These are phyloP conservation scores for Dactylellina haptotyla DNA, from an alignment of 2,329 filamentous ascomycete genomes.

Conservation along the genomic window DNA sequence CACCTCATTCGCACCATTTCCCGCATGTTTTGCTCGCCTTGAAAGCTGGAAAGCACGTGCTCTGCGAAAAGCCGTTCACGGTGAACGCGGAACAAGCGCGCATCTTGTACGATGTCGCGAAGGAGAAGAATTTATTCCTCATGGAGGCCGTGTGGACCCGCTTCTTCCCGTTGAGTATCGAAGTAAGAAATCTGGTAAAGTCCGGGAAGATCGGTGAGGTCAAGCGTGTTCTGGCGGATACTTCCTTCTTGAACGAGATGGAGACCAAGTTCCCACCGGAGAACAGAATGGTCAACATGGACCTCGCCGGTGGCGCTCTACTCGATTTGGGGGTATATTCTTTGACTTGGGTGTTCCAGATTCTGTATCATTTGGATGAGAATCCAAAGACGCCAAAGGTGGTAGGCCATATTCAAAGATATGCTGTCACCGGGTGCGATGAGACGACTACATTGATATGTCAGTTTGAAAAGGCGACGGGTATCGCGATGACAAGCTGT, in stretches of 20 bases:
- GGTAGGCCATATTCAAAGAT: constrained; percentile 75
- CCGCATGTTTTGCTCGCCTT: constrained; percentile 88
- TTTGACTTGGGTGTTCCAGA: constrained; percentile 90
- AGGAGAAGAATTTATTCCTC: constrained; percentile 76
- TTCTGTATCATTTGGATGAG: constrained; percentile 81
- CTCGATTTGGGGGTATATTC: constrained; percentile 89
- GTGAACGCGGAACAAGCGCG: constrained; percentile 81
- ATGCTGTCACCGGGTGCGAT: constrained; percentile 77
- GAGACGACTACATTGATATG: constrained; percentile 81
- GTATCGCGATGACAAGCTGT: constrained; percentile 75
- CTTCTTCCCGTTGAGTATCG: constrained; percentile 84
- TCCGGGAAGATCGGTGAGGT: constrained; percentile 70
- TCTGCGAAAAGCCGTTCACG: constrained; percentile 91
- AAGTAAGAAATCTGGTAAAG: constrained; percentile 73
- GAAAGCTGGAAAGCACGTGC: constrained; percentile 83
- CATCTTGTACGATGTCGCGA: constrained; percentile 76
- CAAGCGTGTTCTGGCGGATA: constrained; percentile 70
- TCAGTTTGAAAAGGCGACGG: constrained; percentile 79
- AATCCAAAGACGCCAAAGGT: constrained; percentile 75
- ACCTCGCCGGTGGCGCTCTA: constrained; percentile 82
- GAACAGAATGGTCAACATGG: constrained; percentile 80
- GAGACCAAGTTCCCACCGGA: constrained; percentile 70
- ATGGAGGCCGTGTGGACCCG: constrained; percentile 93
- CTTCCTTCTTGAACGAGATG: constrained; percentile 72
- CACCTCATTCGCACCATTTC: constrained; percentile 92